Evolutionary conservation across 805 yeast genomes (phyloP), one percentile per base, ranked within the genome.

Genomic region (Komagataella ulmi): DNA sequence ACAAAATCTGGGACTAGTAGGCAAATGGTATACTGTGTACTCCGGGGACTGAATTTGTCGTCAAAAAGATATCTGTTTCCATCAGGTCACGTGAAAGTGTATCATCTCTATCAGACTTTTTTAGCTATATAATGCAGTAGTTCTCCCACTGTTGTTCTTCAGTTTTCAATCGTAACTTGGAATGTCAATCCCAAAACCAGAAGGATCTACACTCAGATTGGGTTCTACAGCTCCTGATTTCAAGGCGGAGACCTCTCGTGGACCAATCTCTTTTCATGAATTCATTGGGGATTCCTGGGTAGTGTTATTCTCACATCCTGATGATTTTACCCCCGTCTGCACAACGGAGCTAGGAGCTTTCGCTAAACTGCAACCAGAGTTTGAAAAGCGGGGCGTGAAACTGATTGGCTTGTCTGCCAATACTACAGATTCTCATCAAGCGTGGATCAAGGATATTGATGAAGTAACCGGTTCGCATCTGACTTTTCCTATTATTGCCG

Each of bases 291-390:
- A 74, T 61, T 67, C 73, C 53, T 83, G 89, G 88, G 74, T 73
- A 48, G 79, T 83, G 45, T 73, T 83, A 55, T 83, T 83, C 69
- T 79, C 85, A 36, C 88, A 83, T 63, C 89, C 89, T 52, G 88
- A 81, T 57, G 88, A 83, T 64, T 83, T 79, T 72, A 83, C 89
- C 18, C 89, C 89, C 43, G 86, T 83, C 49, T 83, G 89, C 65
- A 83, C 88, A 56, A 83, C 89, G 50, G 89, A 83, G 65, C 71
- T 83, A 54, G 88, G 88, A 56, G 88, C 88, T 6, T 82, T 83
- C 61, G 83, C 88, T 56, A 76, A 79, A 61, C 70, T 83, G 61
- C 80, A 81, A 62, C 84, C 85, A 12, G 88, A 83, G 63, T 83
- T 83, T 61, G 72, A 71, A 58, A 75, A 77, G 64, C 73, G 88